phyloP scores from a whole-genome alignment of 2,329 filamentous ascomycete species.

The Trichoderma citrinoviride region DNA sequence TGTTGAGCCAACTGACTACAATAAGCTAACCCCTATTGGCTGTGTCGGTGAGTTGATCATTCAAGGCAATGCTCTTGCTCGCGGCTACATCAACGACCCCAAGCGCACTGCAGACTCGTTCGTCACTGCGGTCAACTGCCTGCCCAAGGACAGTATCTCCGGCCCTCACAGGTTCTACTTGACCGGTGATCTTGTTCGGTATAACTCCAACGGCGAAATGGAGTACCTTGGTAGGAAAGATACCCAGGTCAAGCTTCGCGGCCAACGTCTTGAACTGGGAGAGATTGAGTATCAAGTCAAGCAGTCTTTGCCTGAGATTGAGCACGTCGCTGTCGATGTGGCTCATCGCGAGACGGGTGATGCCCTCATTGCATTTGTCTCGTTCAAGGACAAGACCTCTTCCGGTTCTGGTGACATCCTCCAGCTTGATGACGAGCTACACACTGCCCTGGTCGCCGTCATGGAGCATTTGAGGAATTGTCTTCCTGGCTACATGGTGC shows the following conservation, averaged over 20 bases:
- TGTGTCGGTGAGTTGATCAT: constrained; percentile 28
- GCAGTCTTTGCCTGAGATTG: background rate
- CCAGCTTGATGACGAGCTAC: background rate
- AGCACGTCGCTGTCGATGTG: constrained; percentile 15
- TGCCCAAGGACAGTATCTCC: constrained; percentile 22
- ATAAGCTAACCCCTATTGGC: constrained; percentile 25
- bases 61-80: constrained; percentile 40
- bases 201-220: background rate
- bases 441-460: background rate
- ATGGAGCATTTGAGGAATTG: constrained; percentile 1
- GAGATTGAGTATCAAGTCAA: constrained; percentile 22
- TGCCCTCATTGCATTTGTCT: constrained; percentile 6
- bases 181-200: constrained; percentile 26
- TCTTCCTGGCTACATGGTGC: constrained; percentile 38
- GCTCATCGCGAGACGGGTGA: background rate
- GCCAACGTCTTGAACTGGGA: constrained; percentile 21
- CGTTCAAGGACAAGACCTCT: background rate
- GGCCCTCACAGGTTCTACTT: constrained; percentile 25
- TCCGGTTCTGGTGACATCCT: background rate
- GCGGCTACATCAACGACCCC: constrained; percentile 46
- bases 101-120: constrained; percentile 31
- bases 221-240: constrained; percentile 20
- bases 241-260: constrained; percentile 21
- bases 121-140: constrained; percentile 26
- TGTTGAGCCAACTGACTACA: constrained; percentile 24